phyloP scores from a whole-genome alignment of 2,329 filamentous ascomycete species.

The Epichloe brachyelytri region DNA sequence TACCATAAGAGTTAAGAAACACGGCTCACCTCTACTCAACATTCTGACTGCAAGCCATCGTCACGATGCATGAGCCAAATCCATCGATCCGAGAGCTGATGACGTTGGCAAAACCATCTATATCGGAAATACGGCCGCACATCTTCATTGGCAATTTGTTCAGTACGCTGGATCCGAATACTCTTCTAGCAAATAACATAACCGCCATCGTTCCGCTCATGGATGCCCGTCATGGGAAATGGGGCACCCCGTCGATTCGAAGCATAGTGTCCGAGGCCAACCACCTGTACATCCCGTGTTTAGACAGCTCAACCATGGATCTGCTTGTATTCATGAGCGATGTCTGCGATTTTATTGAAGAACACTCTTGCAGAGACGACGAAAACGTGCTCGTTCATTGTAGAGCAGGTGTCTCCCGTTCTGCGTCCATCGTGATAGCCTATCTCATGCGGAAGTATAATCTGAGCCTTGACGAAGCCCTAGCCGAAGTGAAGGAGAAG shows the following conservation, averaged over 20 bases:
- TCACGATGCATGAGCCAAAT: background rate
- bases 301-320: background rate
- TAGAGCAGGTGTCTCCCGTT: background rate
- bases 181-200: background rate
- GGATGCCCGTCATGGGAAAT: background rate
- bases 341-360: background rate
- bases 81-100: background rate
- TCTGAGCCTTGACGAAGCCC: background rate
- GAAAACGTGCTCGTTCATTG: background rate
- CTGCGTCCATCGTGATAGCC: background rate
- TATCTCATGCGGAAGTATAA: background rate
- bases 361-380: background rate
- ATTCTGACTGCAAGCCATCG: background rate
- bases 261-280: background rate
- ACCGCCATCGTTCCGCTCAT: background rate
- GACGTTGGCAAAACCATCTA: background rate
- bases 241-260: background rate
- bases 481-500: background rate
- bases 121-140: background rate
- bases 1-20: no score
- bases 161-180: background rate
- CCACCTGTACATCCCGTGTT: background rate
- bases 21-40: no score
- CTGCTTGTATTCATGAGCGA: background rate
- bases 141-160: background rate